Percentiles rank a stretch among this genome's conserved stretches.
Evolutionary conservation across 345 rosid species (phyloP).

Genomic region (Atalantia buxifolia): DNA sequence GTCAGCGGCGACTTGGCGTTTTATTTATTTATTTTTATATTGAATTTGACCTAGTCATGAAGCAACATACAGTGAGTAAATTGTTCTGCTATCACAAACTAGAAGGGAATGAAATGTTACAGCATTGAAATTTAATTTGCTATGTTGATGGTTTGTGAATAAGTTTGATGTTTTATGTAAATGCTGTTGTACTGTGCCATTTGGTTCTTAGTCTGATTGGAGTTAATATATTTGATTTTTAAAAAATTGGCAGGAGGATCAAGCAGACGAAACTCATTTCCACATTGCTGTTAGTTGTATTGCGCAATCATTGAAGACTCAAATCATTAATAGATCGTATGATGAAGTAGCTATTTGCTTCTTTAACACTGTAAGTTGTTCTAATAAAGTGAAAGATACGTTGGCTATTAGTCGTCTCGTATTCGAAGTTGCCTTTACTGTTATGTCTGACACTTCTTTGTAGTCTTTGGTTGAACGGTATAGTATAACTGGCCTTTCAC

Average conservation of each 20-base stretch:
- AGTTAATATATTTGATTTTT: neutral
- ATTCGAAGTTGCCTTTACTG: neutral
- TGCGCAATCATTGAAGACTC: slow-evolving; percentile 70
- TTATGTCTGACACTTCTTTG: neutral
- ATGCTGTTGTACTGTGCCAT: neutral
- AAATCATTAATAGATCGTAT: slow-evolving; percentile 67
- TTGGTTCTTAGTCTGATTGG: slow-evolving; percentile 5
- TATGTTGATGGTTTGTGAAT: neutral
- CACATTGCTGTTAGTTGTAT: slow-evolving; percentile 68
- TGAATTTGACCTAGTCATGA: neutral
- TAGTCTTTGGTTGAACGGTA: neutral
- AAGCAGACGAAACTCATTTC: slow-evolving; percentile 66
- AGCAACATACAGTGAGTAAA: neutral
- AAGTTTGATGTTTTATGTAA: neutral
- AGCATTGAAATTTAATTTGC: neutral
- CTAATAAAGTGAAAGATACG: neutral
- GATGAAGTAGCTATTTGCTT: slow-evolving; percentile 92
- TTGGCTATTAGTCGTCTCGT: neutral
- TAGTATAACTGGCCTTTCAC: neutral
- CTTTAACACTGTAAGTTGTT: slow-evolving; percentile 76
- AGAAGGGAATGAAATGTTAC: neutral
- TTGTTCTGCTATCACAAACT: neutral
- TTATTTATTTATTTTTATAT: too few species aligned
- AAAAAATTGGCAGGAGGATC: slow-evolving; percentile 47
- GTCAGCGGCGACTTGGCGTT: neutral